Percentiles rank a stretch among this genome's conserved stretches.
phyloP scores from a whole-genome alignment of 495 filamentous ascomycete genomes.

The Tuber brumale region DNA sequence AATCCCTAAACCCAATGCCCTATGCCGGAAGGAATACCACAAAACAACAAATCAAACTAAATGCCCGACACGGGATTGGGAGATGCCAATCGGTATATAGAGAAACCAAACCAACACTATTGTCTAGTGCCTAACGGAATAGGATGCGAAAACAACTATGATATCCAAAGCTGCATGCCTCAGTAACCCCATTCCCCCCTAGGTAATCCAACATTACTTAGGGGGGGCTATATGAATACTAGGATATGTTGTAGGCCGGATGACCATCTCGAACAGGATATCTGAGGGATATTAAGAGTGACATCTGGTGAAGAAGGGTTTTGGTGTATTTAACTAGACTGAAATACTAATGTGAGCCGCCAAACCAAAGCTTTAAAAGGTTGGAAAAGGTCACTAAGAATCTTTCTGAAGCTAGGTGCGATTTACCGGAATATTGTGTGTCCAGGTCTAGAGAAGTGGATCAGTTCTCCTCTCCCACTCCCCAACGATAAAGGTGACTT shows the following conservation, averaged over 20 bases:
- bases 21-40: neutral
- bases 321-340: neutral
- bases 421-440: neutral
- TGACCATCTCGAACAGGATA: neutral
- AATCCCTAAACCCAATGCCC: neutral
- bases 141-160: neutral
- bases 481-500: neutral
- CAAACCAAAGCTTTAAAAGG: neutral
- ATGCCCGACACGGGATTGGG: no score
- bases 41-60: neutral
- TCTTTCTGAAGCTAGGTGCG: neutral
- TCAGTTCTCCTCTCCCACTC: neutral
- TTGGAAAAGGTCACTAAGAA: neutral
- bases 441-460: neutral
- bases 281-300: neutral
- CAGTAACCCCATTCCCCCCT: no score
- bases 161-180: no score
- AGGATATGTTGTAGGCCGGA: constrained; percentile 5
- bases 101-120: neutral
- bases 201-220: neutral
- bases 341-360: neutral
- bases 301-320: neutral
- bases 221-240: neutral
- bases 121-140: neutral
- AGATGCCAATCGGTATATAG: neutral